Base-by-base conservation (phyloP, 2,329 filamentous ascomycete species). In the Cladosporium colombiae region DNA sequence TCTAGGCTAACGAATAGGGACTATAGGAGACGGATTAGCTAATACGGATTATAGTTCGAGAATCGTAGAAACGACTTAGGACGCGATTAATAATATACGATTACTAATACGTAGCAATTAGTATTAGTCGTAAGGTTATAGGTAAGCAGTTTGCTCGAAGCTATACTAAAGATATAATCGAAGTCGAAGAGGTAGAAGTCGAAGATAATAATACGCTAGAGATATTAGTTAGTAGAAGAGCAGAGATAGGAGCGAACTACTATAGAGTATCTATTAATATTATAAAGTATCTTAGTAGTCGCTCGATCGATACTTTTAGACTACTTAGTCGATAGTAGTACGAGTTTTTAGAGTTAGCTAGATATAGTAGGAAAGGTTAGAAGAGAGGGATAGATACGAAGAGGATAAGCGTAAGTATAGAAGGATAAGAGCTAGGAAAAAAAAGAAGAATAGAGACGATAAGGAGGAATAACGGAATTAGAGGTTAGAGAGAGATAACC, bases 141-240 rank as follows among this genome's bases (percentile, higher is more conserved):
- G 64, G 68, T 0, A 53, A 70, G 65, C 33, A 40, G 23, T 73
- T 72, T 56, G 50, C 66, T 10, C 61, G 61, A 18, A 66, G 71
- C 25, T 73, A 72, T 67, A 35, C 67, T 21, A 68, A 70, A 56
- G 56, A 72, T 40, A 35, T 68, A 14, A 25, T 61, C 5, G 65
- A 72, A 49, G 44, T 72, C 4, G 63, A 72, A 3, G 64, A 72
- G 55, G 67, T 65, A 5, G 66, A 73, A 27, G 68, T 71, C 7
- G 68, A 73, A 0, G 40, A 70, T 18, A 68, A 73, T 1, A 63
- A 72, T 8, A 52, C 66, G 66, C 69, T 59, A 40, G 69, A 69
- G 69, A 67, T 69, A 21, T 63, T 29, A 37, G 65, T 11, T 65
- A 49, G 44, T 68, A 65, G n/a, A 57, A 21, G 40, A 27, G 64